Base-by-base conservation (phyloP, 345 rosid genomes). In the Psidium friedrichsthalianum region DNA sequence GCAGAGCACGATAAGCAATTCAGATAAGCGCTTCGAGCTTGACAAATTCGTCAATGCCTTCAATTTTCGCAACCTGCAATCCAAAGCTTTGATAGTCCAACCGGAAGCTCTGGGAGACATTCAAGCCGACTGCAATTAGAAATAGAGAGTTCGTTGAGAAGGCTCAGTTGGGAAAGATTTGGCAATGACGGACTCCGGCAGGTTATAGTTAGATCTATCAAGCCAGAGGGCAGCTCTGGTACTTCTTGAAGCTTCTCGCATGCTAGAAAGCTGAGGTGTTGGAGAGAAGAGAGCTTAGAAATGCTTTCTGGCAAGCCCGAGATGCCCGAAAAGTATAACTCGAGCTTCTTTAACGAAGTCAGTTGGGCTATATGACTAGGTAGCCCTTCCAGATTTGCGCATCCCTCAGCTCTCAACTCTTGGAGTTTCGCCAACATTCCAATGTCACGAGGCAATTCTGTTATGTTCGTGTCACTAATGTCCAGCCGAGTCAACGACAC, bases 171-270 rank as follows among this genome's bases (percentile, higher is more conserved):
- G 47, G 44, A 18, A 69, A 69, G 47, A 32, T 69, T 22, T 69
- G 78, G 78, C 44, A 2, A 69, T 32, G 24, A 44, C 0, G 24
- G 78, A 32, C 78, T 69, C 0, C 0, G 47, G 24, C 47, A 69
- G 47, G 78, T 69, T 8, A 69, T 36, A 8, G 24, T 1, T 69
- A 69, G 42, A 32, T 0, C 6, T 69, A 6, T 21, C 36, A 69
- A 69, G 78, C 47, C 21, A 16, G 24, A 69, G 44, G 78, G 78
- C 78, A 32, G 24, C 8, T 69, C 78, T 32, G 21, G 78, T 40
- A 32, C 24, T 69, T 69, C 78, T 18, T 32, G 78, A 69, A 69
- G 44, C 44, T 69, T 32, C 24, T 69, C 0, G 44, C 78, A 69
- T 2, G 6, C 3, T 21, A 0, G 24, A 32, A 69, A 69, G 78